Base-by-base conservation (phyloP, 192 early-diverging fungal species). In the Coemansia sp. region DNA sequence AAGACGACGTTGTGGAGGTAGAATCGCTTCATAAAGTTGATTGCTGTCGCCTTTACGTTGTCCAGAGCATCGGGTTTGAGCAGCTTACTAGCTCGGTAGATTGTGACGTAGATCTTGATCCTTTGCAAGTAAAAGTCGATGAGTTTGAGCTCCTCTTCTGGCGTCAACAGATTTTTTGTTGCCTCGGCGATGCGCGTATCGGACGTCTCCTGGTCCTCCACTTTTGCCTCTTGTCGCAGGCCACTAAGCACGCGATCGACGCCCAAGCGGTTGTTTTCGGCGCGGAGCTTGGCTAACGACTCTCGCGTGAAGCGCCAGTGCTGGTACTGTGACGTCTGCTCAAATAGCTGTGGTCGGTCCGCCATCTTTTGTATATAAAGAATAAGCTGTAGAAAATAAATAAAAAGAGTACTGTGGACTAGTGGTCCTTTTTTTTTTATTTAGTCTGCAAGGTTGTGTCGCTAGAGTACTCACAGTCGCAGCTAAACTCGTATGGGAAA, bases 1-100 rank as follows among this genome's bases (percentile, higher is more conserved):
- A 93, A 91, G 11, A 89, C 86, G 7, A 89, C 88, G 65, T 93
- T 93, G 70, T 88, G 86, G 36, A 93, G 74, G 70, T 88, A 93
- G 74, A 93, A 93, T 13, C 92, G 86, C 69, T 93, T 93, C 87
- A 91, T 88, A 64, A 87, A 93, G n/a, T 86, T 88, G 11, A 93
- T 85, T 0, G 91, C 91, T 2, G 91, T 93, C 22, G 90, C 90
- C 88, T 89, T 86, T 29, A 70, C 65, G 68, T 68, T 69, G 55
- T 77, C 71, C 6, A 75, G 40, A 0, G 79, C 68, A 8, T 82
- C 79, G 7, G 70, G 41, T 50, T 66, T 67, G 5, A 82, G 64
- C 44, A 82, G 59, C 1, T 50, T 64, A 7, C 67, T 68, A n/a
- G 48, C 64, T 22, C 62, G 59, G 62, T 82, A 76, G 22, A 60